Percentiles rank a stretch among this genome's conserved stretches.
Conservation (phyloP, 140 eudicot genomes). For the Oenanthe javanica region DNA sequence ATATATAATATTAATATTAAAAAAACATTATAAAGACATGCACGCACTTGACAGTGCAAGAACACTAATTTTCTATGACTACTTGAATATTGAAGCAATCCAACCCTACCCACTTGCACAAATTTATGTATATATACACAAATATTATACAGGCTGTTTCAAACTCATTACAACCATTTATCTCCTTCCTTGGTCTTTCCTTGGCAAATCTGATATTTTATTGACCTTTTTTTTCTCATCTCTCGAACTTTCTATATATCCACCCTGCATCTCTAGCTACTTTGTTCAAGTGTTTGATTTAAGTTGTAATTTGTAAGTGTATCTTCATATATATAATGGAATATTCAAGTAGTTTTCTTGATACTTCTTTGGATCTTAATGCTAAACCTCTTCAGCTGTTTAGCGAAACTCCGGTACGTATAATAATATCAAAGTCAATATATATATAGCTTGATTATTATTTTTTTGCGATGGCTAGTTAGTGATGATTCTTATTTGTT, state of each 20-base stretch:
- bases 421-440: not conserved
- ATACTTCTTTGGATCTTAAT: conserved; percentile 78
- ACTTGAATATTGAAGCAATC: not conserved
- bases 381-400: conserved; percentile 46
- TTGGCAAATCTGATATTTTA: not conserved
- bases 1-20: no score
- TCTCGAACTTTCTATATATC: no score
- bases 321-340: not conserved
- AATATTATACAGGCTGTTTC: conserved; percentile 2
- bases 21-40: no score
- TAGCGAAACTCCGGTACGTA: conserved; percentile 36
- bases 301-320: no score
- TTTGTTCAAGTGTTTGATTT: not conserved
- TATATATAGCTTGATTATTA: not conserved
- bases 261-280: no score
- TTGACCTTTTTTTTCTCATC: not conserved
- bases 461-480: no score
- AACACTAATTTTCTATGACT: conserved; percentile 2
- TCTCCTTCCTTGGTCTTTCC: conserved; percentile 15
- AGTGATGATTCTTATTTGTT: not conserved
- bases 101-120: not conserved
- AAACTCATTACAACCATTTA: not conserved
- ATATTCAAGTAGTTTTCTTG: conserved; percentile 42
- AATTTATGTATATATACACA: not conserved
- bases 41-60: not conserved